A percentile compares a stretch with the other conserved stretches of the same genome.
These are phyloP conservation scores for Penicillium capsulatum DNA, from an alignment of 2,329 filamentous ascomycete genomes.

Conservation along the genomic window DNA sequence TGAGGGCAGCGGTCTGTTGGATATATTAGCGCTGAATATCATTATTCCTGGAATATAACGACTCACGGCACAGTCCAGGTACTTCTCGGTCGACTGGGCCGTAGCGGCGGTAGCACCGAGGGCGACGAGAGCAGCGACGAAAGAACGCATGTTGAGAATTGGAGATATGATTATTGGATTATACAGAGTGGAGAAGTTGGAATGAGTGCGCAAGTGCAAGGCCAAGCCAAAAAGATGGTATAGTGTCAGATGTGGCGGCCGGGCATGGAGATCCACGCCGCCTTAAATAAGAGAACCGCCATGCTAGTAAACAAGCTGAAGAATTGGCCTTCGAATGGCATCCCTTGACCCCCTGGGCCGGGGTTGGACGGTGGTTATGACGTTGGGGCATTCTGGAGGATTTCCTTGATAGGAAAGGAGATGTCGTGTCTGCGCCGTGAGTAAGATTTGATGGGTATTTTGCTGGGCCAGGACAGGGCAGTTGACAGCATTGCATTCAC, in stretches of 20 bases:
- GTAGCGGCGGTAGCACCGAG: slow-evolving; percentile 7
- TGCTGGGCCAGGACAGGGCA: neutral
- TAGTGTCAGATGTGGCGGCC: neutral
- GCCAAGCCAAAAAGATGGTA: too few relatives aligned
- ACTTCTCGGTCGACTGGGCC: slow-evolving; percentile 8
- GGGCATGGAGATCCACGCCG: neutral
- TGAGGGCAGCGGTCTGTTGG: slow-evolving; percentile 8
- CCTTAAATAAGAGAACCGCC: slow-evolving; percentile 10
- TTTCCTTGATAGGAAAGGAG: slow-evolving; percentile 3
- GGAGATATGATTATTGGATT: neutral
- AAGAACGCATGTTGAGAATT: slow-evolving; percentile 18
- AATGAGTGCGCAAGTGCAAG: neutral
- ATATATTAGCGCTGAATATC: neutral
- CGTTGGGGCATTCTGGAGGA: slow-evolving; percentile 15
- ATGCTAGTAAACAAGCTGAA: slow-evolving; percentile 8
- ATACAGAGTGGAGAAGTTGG: neutral
- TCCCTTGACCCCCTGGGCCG: slow-evolving; percentile 17
- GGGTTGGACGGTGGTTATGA: slow-evolving; percentile 8
- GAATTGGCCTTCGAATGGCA: slow-evolving; percentile 6
- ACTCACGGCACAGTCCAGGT: slow-evolving; percentile 20
- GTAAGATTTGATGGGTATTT: slow-evolving; percentile 15
- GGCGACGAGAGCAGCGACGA: slow-evolving; percentile 16
- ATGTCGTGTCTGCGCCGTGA: too few relatives aligned
- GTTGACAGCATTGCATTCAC: neutral
- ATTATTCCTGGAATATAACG: neutral